Evolutionary conservation across 2,329 filamentous ascomycete species (phyloP), one percentile per base, ranked within the genome.

Genomic region (Aquanectria penicillioides): DNA sequence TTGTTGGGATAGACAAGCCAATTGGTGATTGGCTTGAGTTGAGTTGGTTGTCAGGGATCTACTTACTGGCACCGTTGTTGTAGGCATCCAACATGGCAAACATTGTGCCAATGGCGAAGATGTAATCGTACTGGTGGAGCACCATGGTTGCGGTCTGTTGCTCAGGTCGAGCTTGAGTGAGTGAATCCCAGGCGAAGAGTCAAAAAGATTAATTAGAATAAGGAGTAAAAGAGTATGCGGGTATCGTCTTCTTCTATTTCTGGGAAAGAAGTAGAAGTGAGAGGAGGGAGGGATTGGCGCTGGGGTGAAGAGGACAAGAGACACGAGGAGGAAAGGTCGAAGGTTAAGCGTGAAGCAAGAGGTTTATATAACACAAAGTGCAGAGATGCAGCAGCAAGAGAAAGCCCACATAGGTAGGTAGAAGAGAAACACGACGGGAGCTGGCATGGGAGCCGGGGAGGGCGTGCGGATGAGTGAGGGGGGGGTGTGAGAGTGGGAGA

Each of bases 61-160:
- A 85, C 87, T 78, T 78, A 91, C 89, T 92, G 68, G 89, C 89
- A 75, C 89, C 89, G 74, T 91, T 92, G 83, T 92, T 92, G 83
- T 82, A 92, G 61, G 89, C 89, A 77, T 92, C 89, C 41, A 92
- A 85, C 75, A 92, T 76, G 78, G 89, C 89, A 83, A 92, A 92
- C 68, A 88, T 78, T 23, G 89, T 92, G 86, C 89, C 89, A 67
- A 92, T 89, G 79, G 80, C 89, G 73, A 92, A 92, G 71, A 92
- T 75, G 74, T 92, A 92, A 67, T 58, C 55, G 29, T 58, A 58
- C 34, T 58, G 48, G 43, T 37, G 36, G 55, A 58, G 55, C 55
- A 40, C 48, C 55, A 58, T 58, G 26, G 17, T 17, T 26, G 22
- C 47, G 40, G 26, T 28, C 17, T 20, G 44, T 34, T 17, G 38